A percentile compares a stretch with the other conserved stretches of the same genome.
phyloP scores from a whole-genome alignment of 1,284 basidiomycete genomes.

The Prillingera fragicola region DNA sequence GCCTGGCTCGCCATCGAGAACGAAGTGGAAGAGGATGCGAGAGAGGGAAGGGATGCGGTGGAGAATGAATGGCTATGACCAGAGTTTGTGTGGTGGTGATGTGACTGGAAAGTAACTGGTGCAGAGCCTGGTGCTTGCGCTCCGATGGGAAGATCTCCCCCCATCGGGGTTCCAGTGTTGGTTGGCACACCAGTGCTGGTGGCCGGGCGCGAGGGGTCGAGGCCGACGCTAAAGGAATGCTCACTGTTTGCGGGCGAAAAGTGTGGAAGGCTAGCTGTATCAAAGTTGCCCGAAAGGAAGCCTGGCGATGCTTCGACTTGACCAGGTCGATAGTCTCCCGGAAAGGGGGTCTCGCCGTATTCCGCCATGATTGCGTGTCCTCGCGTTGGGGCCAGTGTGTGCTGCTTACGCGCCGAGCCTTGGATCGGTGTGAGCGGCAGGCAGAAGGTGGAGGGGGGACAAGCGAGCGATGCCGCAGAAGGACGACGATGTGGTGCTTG shows the following conservation, averaged over 20 bases:
- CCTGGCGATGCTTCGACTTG: constrained; percentile 15
- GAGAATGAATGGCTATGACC: constrained; percentile 19
- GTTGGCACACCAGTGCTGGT: not conserved
- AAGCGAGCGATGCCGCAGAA: too few species aligned
- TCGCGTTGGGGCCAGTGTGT: not conserved
- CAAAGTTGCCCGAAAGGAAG: constrained; percentile 11
- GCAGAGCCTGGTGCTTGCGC: constrained; percentile 1
- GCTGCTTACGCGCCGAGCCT: constrained; percentile 1
- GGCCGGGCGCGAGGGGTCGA: constrained; percentile 10
- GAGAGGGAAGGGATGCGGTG: constrained; percentile 16
- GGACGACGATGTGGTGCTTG: too few species aligned
- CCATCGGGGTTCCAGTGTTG: not conserved
- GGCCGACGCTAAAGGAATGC: constrained; percentile 8
- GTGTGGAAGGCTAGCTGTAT: constrained; percentile 10
- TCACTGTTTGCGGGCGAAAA: constrained; percentile 17
- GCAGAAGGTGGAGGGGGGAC: not conserved
- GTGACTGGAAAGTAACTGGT: not conserved
- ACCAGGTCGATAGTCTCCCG: constrained; percentile 17
- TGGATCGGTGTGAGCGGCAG: constrained; percentile 1
- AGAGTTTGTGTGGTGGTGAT: constrained; percentile 7
- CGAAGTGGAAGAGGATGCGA: constrained; percentile 16
- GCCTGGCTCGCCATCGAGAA: constrained; percentile 14
- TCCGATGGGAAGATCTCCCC: constrained; percentile 3
- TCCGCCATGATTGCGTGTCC: constrained; percentile 8
- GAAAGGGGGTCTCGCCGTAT: constrained; percentile 15